Base-by-base conservation (phyloP, 106 monocot species). In the Dendrobium catenatum region DNA sequence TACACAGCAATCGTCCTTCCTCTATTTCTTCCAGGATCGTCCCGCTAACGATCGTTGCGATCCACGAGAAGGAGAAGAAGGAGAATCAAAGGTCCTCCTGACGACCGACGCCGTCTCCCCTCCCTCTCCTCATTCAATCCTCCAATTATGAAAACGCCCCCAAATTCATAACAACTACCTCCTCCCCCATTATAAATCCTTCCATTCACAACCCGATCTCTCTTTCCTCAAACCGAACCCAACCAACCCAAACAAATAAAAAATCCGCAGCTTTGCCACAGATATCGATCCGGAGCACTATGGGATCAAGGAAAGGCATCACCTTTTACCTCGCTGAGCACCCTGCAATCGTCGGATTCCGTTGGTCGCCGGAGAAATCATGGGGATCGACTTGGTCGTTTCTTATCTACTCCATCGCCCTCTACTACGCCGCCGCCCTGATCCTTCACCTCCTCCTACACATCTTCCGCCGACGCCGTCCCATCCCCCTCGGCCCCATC, bases 331-430 rank as follows among this genome's bases (percentile, higher is more conserved):
- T 98, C 43, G 83, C 98, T 42, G 91, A 95, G 79, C 94, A 94
- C 76, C 98, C 98, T 56, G n/a, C 91, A 13, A 95, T 98, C 80
- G 93, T 98, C 7, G 89, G 88, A 7, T 98, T 98, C 89, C 91
- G 98, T 33, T 98, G 98, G 98, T 88, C 91, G 82, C 84, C 85
- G 85, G 85, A 91, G 66, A 73, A 85, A 3, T 87, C 86, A 2
- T 95, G 88, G 85, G 90, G 91, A 70, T 88, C 94, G 15, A 98
- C 98, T 9, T 98, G 98, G 98, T 88, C 79, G 61, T 98, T 95
- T 84, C 93, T 98, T 72, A 22, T 95, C 86, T 55, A 79, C 78
- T 83, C 93, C 83, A 80, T 98, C 81, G 59, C 81, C 74, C 13
- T 89, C 84, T 91, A 91, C 87, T 27, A 88, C 84, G 33, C 83